Conservation (phyloP, 176 grass and related monocot genomes). For the Urochloa ruziziensis region DNA sequence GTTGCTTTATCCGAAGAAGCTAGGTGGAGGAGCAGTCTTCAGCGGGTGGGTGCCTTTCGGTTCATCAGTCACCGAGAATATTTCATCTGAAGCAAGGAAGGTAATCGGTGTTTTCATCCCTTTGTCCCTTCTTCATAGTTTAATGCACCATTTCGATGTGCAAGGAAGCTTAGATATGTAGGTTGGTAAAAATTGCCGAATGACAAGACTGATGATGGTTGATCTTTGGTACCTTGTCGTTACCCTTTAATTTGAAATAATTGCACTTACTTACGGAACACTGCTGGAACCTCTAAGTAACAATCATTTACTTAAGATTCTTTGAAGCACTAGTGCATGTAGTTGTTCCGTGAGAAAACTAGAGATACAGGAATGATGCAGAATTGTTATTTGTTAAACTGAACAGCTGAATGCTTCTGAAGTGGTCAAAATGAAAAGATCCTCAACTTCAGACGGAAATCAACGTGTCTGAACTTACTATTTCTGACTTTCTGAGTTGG, state of each 20-base stretch:
- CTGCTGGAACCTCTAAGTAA: neutral
- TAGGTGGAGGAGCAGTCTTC: conserved; percentile 80
- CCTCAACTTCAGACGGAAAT: neutral
- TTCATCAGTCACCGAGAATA: conserved; percentile 60
- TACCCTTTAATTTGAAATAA: neutral
- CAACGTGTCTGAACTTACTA: neutral
- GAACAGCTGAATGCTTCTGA: neutral
- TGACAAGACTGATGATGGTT: conserved; percentile 4
- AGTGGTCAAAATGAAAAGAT: neutral
- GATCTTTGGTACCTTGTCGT: neutral
- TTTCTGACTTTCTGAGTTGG: neutral
- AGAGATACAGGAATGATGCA: neutral
- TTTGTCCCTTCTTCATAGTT: conserved; percentile 2
- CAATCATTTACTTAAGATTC: neutral
- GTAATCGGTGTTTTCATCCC: neutral
- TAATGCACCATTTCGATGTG: neutral
- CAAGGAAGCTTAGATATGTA: neutral
- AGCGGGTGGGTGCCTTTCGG: conserved; percentile 91
- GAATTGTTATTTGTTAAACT: neutral
- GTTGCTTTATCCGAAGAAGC: conserved; percentile 76
- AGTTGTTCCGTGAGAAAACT: neutral
- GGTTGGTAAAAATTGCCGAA: neutral
- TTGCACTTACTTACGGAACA: neutral
- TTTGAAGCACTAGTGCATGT: neutral
- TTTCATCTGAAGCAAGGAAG: conserved; percentile 82